Evolutionary conservation across 345 rosid species (phyloP), one percentile per base, ranked within the genome.

Genomic region (Salix brachista): DNA sequence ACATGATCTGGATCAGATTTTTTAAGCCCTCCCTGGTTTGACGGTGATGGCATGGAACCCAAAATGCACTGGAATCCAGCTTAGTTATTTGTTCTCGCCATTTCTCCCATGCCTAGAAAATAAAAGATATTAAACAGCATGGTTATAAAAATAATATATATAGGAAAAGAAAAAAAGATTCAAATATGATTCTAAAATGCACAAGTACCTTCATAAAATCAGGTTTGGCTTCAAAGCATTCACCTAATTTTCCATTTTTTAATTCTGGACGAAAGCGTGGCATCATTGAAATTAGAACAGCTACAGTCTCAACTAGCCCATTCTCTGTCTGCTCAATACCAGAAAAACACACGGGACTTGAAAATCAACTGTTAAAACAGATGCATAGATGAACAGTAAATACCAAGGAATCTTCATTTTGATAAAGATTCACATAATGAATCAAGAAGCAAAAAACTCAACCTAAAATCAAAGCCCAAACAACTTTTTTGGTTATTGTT

Each of bases 281-380:
- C 97, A 88, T 91, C 80, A 89, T 93, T 77, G 97, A 88, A 84
- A 96, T 86, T 58, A 96, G 97, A 79, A 93, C 90, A 84, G 94
- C 98, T 65, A 96, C 96, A 78, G 94, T 91, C 85, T 93, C 97
- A 75, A 92, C 98, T 62, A 96, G 90, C 69, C 97, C 99, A 87
- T 91, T 96, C 84, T 96, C 98, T 48, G 88, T 93, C 98, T 96
- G 89, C 77, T 77, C 65, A 72, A 82, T 75, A 28, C 64, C 78
- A 82, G 41, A 64, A 74, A 78, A 78, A 75, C 34, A 81, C 65
- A 70, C 19, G 78, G 39, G 73, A 41, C 26, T 44, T 50, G 41
- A 65, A 67, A 66, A 34, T 66, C 64, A 19, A 48, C 16, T 25
- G 5, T 8, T 10, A 25, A 18, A 44, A 64, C 12, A 17, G n/a